Evolutionary conservation across 352 stramenopile genomes (phyloP).

Genomic region (Aphanomyces cochlioides): DNA sequence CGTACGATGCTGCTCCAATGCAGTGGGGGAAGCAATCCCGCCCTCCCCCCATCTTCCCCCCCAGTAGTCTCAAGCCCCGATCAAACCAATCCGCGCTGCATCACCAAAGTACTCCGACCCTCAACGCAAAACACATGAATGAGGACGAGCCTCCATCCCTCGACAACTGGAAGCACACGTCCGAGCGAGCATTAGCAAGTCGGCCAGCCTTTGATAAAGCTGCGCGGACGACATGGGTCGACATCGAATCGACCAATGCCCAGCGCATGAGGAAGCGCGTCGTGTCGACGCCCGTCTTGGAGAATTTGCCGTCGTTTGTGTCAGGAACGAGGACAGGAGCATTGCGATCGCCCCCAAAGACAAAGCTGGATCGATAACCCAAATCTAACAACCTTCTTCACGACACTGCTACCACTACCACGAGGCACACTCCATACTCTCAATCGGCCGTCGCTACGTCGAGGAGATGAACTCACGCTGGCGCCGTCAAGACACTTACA

Average conservation of each 20-base stretch:
- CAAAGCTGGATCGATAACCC: too few species aligned
- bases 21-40: slow-evolving; percentile 20
- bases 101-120: not conserved
- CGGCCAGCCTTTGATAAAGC: slow-evolving; percentile 20
- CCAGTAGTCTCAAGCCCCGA: not conserved
- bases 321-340: slow-evolving; percentile 10
- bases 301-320: slow-evolving; percentile 14
- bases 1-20: slow-evolving; percentile 9
- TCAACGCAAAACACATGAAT: not conserved
- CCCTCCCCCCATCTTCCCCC: not conserved
- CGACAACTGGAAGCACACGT: slow-evolving; percentile 24
- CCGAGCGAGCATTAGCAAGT: not conserved
- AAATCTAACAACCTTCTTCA: too few species aligned
- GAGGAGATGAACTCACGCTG: not conserved
- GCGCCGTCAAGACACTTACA: not conserved
- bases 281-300: slow-evolving; percentile 6
- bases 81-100: not conserved
- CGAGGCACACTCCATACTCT: not conserved
- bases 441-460: not conserved
- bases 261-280: slow-evolving; percentile 11
- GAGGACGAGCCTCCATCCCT: slow-evolving; percentile 2
- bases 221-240: slow-evolving; percentile 23
- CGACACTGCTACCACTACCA: not conserved
- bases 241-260: slow-evolving; percentile 10
- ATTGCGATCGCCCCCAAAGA: slow-evolving; percentile 2